Base-by-base conservation (phyloP, 2,329 filamentous ascomycete species). In the Penicillium sp. region DNA sequence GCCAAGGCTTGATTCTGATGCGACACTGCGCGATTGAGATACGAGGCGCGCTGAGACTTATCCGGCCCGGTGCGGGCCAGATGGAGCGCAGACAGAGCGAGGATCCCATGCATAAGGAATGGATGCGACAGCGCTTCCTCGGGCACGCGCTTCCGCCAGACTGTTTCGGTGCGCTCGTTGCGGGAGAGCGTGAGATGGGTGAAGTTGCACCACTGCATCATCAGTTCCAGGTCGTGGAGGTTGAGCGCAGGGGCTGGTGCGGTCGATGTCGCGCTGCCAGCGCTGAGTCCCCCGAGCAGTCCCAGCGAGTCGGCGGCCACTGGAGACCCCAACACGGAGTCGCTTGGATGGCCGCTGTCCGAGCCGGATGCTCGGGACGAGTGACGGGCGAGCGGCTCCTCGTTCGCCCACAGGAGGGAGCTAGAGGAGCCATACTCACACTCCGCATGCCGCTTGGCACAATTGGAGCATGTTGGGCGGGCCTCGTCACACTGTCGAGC, bases 161-260 rank as follows among this genome's bases (percentile, higher is more conserved):
- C 58, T 8, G 47, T 44, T 33, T 67, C 62, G 2, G 59, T 64
- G 10, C 30, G 43, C 13, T 57, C 53, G 32, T 51, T 52, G 8
- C 62, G 61, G 2, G 58, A 54, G 7, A 64, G 36, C 1, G 49
- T 48, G 23, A 39, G 40, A 33, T 65, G 63, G 4, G 66, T 69
- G 8, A 58, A 43, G 38, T 62, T 64, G 36, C 59, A 63, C 63
- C 63, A 65, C 13, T 65, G 61, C 50, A 65, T 58, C 48, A 68
- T 69, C 17, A 71, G 61, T 48, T 71, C 73, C 33, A 68, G 54
- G 42, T 75, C 67, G 29, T 68, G 59, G 15, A 74, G 48, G 39
- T 73, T 71, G 7, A 74, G 53, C 21, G 67, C 62, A 10, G 63
- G 51, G 7, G 36, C 27, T 4, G 51, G 40, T n/a, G 47, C 35